These are phyloP conservation scores for Trichoderma simmonsii DNA, from an alignment of 2,329 filamentous ascomycete species.

Conservation along the genomic window DNA sequence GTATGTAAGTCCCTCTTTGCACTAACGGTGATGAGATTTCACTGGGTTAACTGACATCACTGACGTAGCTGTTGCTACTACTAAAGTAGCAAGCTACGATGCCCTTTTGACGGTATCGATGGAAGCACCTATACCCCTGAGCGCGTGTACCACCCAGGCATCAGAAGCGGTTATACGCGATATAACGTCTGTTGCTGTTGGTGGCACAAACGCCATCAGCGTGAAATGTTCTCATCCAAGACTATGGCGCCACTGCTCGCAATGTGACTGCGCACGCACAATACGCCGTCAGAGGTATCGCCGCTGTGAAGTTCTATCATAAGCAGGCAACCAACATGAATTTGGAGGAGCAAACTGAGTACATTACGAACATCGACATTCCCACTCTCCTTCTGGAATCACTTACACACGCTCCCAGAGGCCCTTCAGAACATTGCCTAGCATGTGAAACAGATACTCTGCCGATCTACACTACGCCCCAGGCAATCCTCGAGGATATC, in stretches of 20 bases:
- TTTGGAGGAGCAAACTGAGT: too few species aligned
- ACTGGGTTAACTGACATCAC: not conserved
- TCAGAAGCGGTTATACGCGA: too few species aligned
- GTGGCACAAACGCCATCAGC: not conserved
- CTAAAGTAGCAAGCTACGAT: not conserved
- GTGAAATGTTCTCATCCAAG: not conserved
- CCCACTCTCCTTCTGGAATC: not conserved
- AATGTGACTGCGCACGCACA: too few species aligned
- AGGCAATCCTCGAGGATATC: not conserved
- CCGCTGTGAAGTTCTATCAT: too few species aligned
- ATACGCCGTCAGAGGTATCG: too few species aligned
- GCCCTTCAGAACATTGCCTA: not conserved
- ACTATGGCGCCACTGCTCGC: too few species aligned
- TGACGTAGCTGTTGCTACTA: not conserved
- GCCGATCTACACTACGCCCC: too few species aligned
- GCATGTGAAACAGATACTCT: not conserved
- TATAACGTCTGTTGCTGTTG: too few species aligned
- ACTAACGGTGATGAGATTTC: not conserved
- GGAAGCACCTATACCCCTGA: too few species aligned
- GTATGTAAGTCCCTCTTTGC: not conserved
- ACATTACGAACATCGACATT: not conserved
- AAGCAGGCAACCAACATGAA: too few species aligned
- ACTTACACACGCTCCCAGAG: not conserved
- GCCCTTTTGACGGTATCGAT: not conserved
- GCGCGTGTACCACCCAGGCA: too few species aligned